These are phyloP conservation scores for Limonium bicolor DNA, from an alignment of 148 eudicot genomes.

Conservation along the genomic window DNA sequence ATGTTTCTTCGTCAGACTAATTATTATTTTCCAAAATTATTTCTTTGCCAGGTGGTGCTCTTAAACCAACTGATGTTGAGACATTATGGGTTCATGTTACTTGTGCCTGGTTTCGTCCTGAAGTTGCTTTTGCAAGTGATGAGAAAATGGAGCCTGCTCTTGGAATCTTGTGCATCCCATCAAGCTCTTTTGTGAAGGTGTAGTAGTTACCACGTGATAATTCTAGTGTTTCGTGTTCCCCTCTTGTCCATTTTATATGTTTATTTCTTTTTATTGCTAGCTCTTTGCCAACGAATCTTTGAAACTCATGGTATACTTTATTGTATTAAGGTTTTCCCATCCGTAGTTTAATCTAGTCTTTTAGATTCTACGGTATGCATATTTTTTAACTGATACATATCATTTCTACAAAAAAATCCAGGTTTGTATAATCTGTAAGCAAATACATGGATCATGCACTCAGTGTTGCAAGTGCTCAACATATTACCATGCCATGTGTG, in stretches of 20 bases:
- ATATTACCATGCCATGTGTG: constrained; percentile 96
- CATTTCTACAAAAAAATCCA: too few relatives aligned
- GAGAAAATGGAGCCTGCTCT: constrained; percentile 98
- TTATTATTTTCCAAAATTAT: too few relatives aligned
- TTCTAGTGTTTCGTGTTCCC: too few relatives aligned
- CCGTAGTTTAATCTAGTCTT: too few relatives aligned
- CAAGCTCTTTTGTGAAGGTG: constrained; percentile 91
- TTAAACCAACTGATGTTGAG: constrained; percentile 85
- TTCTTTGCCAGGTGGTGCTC: constrained; percentile 60
- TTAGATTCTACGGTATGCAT: too few relatives aligned
- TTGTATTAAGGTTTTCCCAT: too few relatives aligned
- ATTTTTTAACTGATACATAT: too few relatives aligned
- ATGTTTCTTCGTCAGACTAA: not conserved
- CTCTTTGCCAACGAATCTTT: too few relatives aligned
- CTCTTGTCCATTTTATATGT: too few relatives aligned
- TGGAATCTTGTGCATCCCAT: constrained; percentile 91
- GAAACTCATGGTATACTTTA: too few relatives aligned
- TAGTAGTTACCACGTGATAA: too few relatives aligned
- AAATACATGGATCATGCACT: constrained; percentile 98
- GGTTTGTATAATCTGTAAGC: constrained; percentile 95
- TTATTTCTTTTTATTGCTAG: too few relatives aligned
- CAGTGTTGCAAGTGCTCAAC: constrained; percentile 96
- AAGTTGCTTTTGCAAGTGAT: constrained; percentile 87
- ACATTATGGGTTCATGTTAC: constrained; percentile 96
- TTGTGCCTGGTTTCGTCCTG: constrained; percentile 99